Evolutionary conservation across 1,284 basidiomycete species (phyloP).

Genomic region (Ustilago loliicola): DNA sequence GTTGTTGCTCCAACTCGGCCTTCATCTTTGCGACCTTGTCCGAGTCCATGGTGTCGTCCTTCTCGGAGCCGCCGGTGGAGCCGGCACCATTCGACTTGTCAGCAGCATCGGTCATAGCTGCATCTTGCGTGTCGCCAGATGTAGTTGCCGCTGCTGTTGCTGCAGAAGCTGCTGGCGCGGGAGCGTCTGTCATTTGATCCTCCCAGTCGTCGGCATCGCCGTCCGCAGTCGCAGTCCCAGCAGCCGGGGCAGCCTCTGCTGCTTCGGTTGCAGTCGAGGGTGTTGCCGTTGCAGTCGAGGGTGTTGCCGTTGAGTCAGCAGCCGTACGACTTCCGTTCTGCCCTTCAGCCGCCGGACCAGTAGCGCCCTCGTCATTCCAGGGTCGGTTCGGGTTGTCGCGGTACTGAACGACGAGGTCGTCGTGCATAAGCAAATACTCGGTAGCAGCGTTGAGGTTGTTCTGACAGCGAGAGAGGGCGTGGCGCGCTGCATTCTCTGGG

Average conservation of each 20-base stretch:
- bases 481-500: slow-evolving; percentile 83
- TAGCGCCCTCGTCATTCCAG: slow-evolving; percentile 27
- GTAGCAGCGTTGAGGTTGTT: slow-evolving; percentile 93
- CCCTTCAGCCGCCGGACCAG: slow-evolving; percentile 3
- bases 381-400: slow-evolving; percentile 47
- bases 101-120: slow-evolving; percentile 38
- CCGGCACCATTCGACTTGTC: slow-evolving; percentile 6
- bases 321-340: slow-evolving; percentile 14
- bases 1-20: slow-evolving; percentile 39
- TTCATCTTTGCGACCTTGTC: slow-evolving; percentile 43
- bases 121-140: slow-evolving; percentile 30
- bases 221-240: slow-evolving; percentile 20
- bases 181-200: slow-evolving; percentile 44
- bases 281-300: slow-evolving; percentile 51
- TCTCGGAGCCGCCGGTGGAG: slow-evolving; percentile 8
- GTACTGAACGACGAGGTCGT: slow-evolving; percentile 55
- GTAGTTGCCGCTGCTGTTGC: slow-evolving; percentile 39
- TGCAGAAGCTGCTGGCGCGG: slow-evolving; percentile 42
- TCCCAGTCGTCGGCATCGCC: slow-evolving; percentile 41
- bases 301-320: slow-evolving; percentile 11
- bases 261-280: slow-evolving; percentile 70
- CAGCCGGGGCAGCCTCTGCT: slow-evolving; percentile 54
- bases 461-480: slow-evolving; percentile 83
- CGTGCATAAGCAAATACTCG: slow-evolving; percentile 81
- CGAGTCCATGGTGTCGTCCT: slow-evolving; percentile 38